Evolutionary conservation across 208 protist species (phyloP).

Genomic region (Crithidia brevicula): DNA sequence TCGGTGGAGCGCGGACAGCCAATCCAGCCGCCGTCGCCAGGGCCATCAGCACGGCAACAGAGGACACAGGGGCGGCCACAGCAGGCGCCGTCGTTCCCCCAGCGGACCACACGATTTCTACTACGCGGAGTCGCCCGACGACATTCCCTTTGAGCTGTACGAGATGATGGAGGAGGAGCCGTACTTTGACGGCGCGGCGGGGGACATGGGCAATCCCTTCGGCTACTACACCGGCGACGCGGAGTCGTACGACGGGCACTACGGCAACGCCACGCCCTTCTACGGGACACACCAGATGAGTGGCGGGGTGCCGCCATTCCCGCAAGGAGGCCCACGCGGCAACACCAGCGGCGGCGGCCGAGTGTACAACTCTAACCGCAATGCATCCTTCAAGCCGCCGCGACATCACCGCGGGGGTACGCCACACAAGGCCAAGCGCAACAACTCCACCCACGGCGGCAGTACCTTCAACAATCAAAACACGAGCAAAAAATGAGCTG

Average conservation of each 20-base stretch:
- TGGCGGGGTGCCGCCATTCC: constrained; percentile 33
- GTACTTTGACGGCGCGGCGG: constrained; percentile 27
- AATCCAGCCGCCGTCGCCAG: constrained; percentile 35
- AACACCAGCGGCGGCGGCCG: constrained; percentile 9
- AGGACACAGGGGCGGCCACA: constrained; percentile 6
- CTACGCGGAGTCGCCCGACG: constrained; percentile 76
- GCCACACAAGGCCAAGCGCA: constrained; percentile 27
- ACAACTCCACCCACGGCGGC: no score
- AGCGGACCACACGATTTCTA: constrained; percentile 47
- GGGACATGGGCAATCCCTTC: constrained; percentile 43
- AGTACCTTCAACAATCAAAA: no score
- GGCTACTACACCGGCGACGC: constrained; percentile 54
- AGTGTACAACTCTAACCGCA: constrained; percentile 24
- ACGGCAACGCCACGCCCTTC: constrained; percentile 60
- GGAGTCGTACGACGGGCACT: constrained; percentile 31
- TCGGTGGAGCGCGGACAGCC: constrained; percentile 71
- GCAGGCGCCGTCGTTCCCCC: constrained; percentile 7
- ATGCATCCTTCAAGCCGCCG: constrained; percentile 17
- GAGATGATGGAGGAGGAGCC: constrained; percentile 51
- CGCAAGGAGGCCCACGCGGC: constrained; percentile 9
- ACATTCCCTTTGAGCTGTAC: constrained; percentile 58
- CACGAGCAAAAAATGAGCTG: no score
- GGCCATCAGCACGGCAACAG: constrained; percentile 12
- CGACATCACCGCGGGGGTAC: constrained; percentile 23
- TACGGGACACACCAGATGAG: constrained; percentile 68